Base-by-base conservation (phyloP, 345 rosid species). In the Eucalyptus polybractea region DNA sequence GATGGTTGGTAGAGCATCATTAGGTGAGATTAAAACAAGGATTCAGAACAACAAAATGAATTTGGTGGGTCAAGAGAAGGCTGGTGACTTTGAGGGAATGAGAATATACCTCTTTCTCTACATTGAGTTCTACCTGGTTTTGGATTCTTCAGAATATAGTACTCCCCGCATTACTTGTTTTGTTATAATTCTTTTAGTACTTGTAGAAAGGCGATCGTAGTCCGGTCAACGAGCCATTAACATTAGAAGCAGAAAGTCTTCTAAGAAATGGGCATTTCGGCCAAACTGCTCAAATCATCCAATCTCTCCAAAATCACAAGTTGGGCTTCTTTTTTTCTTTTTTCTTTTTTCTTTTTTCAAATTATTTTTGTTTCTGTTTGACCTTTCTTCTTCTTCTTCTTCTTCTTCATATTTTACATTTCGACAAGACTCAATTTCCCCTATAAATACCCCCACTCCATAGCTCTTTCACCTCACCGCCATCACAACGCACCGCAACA, bases 381-480 rank as follows among this genome's bases (percentile, higher is more conserved):
- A 7, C 69, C 69, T 27, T 33, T 33, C 33, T 33, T 33, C 33
- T 67, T 67, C 33, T 67, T 67, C 40, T 33, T 33, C 33, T 33
- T 33, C 33, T 67, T 67, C 33, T 67, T 67, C 40, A 67, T 15
- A 65, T n/a, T 67, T 67, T n/a, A n/a, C 17, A n/a, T 65, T 65
- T n/a, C 21, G 16, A n/a, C 40, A 69, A 17, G 19, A 54, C 50
- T 45, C 62, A 80, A 25, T 31, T 31, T 69, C 83, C 87, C 88
- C 91, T 91, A 93, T 93, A 92, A 93, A 92, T 90, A 88, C 89
- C 83, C 81, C 81, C 81, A 17, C 44, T 17, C 81, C 62, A 89
- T 56, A 89, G 91, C 93, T 87, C 89, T 86, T 90, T 89, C 91
- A 76, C 91, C 89, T 89, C 89, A 89, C 89, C 91, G 89, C 80